Evolutionary conservation across 352 stramenopile species (phyloP), one percentile per base, ranked within the genome.

Genomic region (Phytophthora ohioensis): DNA sequence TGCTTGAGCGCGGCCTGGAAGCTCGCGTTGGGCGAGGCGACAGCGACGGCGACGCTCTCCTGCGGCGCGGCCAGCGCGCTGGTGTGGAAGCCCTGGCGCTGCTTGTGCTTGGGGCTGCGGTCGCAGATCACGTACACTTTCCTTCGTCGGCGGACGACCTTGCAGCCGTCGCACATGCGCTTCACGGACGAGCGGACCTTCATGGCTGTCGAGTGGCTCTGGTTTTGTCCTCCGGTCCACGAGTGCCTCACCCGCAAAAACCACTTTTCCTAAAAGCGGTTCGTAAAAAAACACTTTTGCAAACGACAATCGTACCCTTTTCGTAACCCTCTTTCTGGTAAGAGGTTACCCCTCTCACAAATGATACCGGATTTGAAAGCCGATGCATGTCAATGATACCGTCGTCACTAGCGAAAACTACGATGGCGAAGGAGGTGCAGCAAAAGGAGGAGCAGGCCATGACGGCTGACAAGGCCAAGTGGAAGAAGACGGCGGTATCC

Each of bases 111-210:
- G 57, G 89, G 90, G 70, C 88, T 96, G 71, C 88, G 89, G 69
- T 96, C 89, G 74, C 92, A 98, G 75, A 96, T 95, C 51, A 98
- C 91, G 57, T 96, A 97, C 49, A 97, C 83, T 78, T 93, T 94
- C 68, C 75, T 75, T 67, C 88, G 82, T 70, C 92, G 89, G 64
- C 87, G 85, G 42, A 97, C 91, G 66, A 97, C 80, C 82, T 96
- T 95, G 89, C 92, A 98, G 76, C 88, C 79, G 62, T 97, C 89
- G 87, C 92, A 98, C 79, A 97, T 95, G 75, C 87, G 85, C 85
- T 96, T 96, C 38, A 98, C 87, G 56, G 89, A 93, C 71, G 88
- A 96, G 71, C 90, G 86, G 51, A 97, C 91, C 86, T 97, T 97
- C 92, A 98, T 98, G 55, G 38, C 48, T 67, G 30, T 57, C 48